Conservation (phyloP, 2,329 filamentous ascomycete species). For the Phaeomoniella chlamydospora region DNA sequence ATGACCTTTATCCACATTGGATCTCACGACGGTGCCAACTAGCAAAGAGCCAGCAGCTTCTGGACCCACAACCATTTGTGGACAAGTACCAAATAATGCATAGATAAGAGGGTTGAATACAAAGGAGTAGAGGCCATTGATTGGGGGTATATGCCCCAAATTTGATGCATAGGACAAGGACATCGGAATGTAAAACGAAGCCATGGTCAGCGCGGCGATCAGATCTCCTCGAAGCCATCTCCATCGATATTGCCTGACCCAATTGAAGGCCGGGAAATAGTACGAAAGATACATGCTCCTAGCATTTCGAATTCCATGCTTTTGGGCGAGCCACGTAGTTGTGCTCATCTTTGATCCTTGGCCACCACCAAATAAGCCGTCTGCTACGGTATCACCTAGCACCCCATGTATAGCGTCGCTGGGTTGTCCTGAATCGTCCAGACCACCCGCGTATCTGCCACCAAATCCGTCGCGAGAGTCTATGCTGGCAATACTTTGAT, state of each 20-base stretch:
- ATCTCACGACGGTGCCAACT: slow-evolving; percentile 72
- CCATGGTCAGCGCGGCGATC: slow-evolving; percentile 80
- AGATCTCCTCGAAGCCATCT: slow-evolving; percentile 75
- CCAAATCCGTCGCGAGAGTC: slow-evolving; percentile 14
- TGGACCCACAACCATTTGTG: slow-evolving; percentile 85
- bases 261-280: slow-evolving; percentile 82
- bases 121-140: slow-evolving; percentile 88
- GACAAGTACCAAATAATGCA: slow-evolving; percentile 77
- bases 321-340: slow-evolving; percentile 56
- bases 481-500: slow-evolving; percentile 22
- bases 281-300: slow-evolving; percentile 79
- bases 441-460: slow-evolving; percentile 9
- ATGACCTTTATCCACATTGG: slow-evolving; percentile 55
- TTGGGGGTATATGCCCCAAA: slow-evolving; percentile 79
- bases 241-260: slow-evolving; percentile 77
- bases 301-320: slow-evolving; percentile 59
- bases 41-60: slow-evolving; percentile 88
- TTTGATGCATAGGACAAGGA: slow-evolving; percentile 85
- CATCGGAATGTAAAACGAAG: slow-evolving; percentile 98
- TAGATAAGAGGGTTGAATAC: slow-evolving; percentile 88
- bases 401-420: slow-evolving; percentile 18
- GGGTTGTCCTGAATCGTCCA: slow-evolving; percentile 7
- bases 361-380: slow-evolving; percentile 24
- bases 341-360: slow-evolving; percentile 55
- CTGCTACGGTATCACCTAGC: slow-evolving; percentile 26